Conservation (phyloP, 2,329 filamentous ascomycete species). For the Cladosporium colombiae region DNA sequence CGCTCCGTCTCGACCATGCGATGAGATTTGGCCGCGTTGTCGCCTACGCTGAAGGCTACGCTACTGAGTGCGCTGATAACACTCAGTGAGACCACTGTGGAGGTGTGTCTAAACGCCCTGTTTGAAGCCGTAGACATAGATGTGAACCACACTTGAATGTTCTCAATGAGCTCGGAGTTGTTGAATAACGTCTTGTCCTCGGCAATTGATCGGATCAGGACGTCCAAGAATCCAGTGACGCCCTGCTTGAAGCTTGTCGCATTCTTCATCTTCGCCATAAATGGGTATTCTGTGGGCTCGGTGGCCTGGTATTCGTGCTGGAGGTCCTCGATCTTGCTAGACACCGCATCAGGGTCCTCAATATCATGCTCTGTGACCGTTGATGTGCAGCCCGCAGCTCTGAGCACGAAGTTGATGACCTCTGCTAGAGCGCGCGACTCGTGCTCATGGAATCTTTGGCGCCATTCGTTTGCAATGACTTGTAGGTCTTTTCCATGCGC, state of each 20-base stretch:
- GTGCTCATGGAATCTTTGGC: conserved; percentile 57
- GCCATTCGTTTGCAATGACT: conserved; percentile 59
- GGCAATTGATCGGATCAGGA: conserved; percentile 75
- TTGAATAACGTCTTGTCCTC: conserved; percentile 80
- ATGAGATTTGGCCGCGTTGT: conserved; percentile 71
- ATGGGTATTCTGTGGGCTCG: conserved; percentile 76
- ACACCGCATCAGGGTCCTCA: conserved; percentile 82
- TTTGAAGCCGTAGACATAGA: conserved; percentile 87
- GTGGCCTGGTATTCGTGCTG: conserved; percentile 84
- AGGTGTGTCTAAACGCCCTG: conserved; percentile 90
- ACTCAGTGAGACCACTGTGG: conserved; percentile 78
- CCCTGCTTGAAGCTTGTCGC: conserved; percentile 75
- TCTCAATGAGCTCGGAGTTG: conserved; percentile 76
- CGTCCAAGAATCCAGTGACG: conserved; percentile 75
- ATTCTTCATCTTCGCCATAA: conserved; percentile 78
- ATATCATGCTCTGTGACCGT: conserved; percentile 81
- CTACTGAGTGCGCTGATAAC: conserved; percentile 77
- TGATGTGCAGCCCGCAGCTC: conserved; percentile 76
- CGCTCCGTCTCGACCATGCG: conserved; percentile 78
- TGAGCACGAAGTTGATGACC: conserved; percentile 63
- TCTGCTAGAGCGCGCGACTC: conserved; percentile 58
- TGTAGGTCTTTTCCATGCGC: conserved; percentile 56
- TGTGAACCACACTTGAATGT: conserved; percentile 84
- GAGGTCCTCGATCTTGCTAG: conserved; percentile 76
- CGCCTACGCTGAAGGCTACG: conserved; percentile 69